These are phyloP conservation scores for Coniferiporia sulphurascens DNA, from an alignment of 1,284 basidiomycete genomes.

Conservation along the genomic window DNA sequence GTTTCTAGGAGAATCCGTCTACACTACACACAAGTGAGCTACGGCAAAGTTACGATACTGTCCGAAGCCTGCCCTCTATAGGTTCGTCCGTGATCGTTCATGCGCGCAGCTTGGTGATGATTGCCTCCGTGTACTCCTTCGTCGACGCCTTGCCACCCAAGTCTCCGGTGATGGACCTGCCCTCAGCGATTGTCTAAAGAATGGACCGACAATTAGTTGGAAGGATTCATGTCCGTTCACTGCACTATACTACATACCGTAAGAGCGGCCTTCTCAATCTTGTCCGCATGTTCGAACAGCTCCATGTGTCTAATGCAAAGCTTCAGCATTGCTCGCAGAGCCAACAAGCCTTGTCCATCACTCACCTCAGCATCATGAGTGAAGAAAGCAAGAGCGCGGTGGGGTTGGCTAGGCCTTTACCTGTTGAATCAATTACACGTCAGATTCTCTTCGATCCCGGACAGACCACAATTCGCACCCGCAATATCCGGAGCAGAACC, in stretches of 20 bases:
- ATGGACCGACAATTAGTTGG: not conserved
- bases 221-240: constrained; percentile 12
- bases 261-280: constrained; percentile 91
- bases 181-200: constrained; percentile 87
- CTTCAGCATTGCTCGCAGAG: constrained; percentile 22
- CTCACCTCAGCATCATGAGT: constrained; percentile 93
- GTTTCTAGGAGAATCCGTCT: not conserved
- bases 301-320: constrained; percentile 80
- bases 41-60: not conserved
- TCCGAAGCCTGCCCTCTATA: not conserved
- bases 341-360: constrained; percentile 14
- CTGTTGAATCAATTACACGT: constrained; percentile 40
- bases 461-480: constrained; percentile 37
- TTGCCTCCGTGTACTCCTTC: constrained; percentile 82
- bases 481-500: constrained; percentile 91
- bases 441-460: constrained; percentile 5
- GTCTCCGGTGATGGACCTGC: constrained; percentile 89
- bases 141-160: constrained; percentile 89
- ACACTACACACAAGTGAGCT: not conserved
- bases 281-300: constrained; percentile 78
- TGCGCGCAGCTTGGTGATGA: constrained; percentile 64
- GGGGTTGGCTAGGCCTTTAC: constrained; percentile 96
- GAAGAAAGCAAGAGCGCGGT: constrained; percentile 93
- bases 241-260: constrained; percentile 50
- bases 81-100: not conserved